These are phyloP conservation scores for Akanthomyces lecanii DNA, from an alignment of 2,329 filamentous ascomycete genomes.

Conservation along the genomic window DNA sequence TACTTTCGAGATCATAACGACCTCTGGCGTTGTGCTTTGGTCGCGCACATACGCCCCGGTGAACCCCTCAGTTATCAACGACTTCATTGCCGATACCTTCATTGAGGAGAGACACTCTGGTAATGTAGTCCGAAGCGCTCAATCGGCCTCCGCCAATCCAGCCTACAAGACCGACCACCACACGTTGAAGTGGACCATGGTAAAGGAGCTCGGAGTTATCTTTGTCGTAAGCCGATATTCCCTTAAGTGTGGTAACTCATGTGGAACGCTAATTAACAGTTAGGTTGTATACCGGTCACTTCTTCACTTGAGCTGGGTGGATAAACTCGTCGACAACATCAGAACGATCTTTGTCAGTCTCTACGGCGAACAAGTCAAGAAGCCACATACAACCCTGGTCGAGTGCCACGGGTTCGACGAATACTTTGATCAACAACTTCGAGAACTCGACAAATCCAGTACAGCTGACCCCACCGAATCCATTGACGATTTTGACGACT, in stretches of 20 bases:
- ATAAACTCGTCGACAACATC: conserved; percentile 93
- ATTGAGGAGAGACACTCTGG: conserved; percentile 83
- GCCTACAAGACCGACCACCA: conserved; percentile 89
- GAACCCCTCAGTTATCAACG: conserved; percentile 81
- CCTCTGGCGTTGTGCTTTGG: conserved; percentile 95
- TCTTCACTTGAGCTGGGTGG: conserved; percentile 92
- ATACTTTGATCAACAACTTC: conserved; percentile 91
- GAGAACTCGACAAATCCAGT: conserved; percentile 66
- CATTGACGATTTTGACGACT: conserved; percentile 23
- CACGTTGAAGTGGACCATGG: conserved; percentile 87
- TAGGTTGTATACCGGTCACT: conserved; percentile 96
- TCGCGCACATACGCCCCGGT: conserved; percentile 80
- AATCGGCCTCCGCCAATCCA: conserved; percentile 60
- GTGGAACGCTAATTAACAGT: background rate
- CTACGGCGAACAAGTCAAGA: conserved; percentile 82
- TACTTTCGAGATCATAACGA: conserved; percentile 93
- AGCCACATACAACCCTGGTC: conserved; percentile 70
- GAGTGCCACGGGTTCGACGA: conserved; percentile 78
- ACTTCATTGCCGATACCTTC: conserved; percentile 92
- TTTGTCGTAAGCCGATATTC: conserved; percentile 52
- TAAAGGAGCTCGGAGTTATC: conserved; percentile 89
- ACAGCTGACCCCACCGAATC: conserved; percentile 27
- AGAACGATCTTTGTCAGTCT: conserved; percentile 86
- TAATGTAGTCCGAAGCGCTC: conserved; percentile 54
- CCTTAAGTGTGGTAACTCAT: conserved; percentile 18